phyloP scores from a whole-genome alignment of 1,284 basidiomycete genomes.

The Golubevia pallescens region DNA sequence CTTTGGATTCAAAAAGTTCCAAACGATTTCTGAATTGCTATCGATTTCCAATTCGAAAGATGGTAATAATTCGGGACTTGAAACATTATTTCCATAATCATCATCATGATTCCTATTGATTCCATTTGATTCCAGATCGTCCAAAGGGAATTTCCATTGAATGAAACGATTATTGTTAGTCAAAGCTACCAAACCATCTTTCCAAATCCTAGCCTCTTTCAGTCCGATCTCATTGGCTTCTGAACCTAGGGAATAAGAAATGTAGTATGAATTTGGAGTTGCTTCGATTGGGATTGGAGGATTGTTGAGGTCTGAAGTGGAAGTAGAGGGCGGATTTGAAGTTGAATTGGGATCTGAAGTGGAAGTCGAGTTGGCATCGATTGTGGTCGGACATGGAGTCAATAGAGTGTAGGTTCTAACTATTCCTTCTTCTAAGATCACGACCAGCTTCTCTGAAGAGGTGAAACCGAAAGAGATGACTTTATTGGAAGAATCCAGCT shows the following conservation, averaged over 20 bases:
- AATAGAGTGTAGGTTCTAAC: constrained; percentile 56
- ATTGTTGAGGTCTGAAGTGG: background rate
- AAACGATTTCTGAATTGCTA: no score
- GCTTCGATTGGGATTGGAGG: constrained; percentile 27
- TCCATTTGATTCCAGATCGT: background rate
- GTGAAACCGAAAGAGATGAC: constrained; percentile 56
- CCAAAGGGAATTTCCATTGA: constrained; percentile 42
- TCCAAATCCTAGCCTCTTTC: constrained; percentile 35
- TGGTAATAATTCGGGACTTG: no score
- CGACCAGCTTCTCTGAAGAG: constrained; percentile 49
- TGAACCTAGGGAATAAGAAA: constrained; percentile 34
- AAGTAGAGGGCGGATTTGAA: background rate
- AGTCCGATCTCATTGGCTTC: constrained; percentile 55
- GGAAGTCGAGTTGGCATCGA: constrained; percentile 5
- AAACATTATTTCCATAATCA: no score
- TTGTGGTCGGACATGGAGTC: constrained; percentile 30
- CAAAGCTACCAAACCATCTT: constrained; percentile 38
- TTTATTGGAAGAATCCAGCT: constrained; percentile 38
- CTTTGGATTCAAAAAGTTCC: no score
- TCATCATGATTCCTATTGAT: no score
- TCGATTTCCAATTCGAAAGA: no score
- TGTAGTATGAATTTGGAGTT: constrained; percentile 48
- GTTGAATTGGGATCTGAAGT: constrained; percentile 10
- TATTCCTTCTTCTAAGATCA: constrained; percentile 56
- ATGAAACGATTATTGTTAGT: constrained; percentile 34